These are phyloP conservation scores for Plasmodium chabaudi DNA, from an alignment of 169 alveolate genomes.

Conservation along the genomic window DNA sequence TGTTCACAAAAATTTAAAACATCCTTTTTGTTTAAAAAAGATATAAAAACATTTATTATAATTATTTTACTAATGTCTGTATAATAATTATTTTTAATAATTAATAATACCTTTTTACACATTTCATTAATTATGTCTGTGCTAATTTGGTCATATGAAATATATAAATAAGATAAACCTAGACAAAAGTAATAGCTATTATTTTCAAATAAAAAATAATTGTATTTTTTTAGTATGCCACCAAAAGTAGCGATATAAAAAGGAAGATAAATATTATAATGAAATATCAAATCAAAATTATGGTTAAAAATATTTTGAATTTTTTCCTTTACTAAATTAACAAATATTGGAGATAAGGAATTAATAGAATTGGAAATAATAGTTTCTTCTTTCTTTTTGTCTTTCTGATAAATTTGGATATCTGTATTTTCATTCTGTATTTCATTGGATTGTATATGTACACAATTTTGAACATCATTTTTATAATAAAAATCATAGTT, in stretches of 20 bases:
- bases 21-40: conserved; percentile 40
- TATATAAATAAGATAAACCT: conserved; percentile 14
- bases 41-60: conserved; percentile 43
- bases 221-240: conserved; percentile 33
- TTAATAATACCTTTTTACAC: conserved; percentile 11
- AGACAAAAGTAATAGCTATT: conserved; percentile 39
- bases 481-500: neutral
- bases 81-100: conserved; percentile 27
- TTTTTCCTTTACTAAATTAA: conserved; percentile 7
- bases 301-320: conserved; percentile 17
- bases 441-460: neutral
- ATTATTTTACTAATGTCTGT: conserved; percentile 48
- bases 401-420: neutral
- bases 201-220: conserved; percentile 32
- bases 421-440: neutral
- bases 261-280: conserved; percentile 9
- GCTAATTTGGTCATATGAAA: conserved; percentile 12
- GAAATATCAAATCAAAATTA: conserved; percentile 22
- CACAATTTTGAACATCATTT: neutral
- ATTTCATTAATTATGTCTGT: conserved; percentile 4
- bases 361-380: neutral
- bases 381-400: neutral
- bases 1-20: conserved; percentile 23
- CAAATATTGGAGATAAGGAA: neutral
- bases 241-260: conserved; percentile 8